Evolutionary conservation across 768 basidiomycete genomes (phyloP), one percentile per base, ranked within the genome.

Genomic region (Trametes coccinea): DNA sequence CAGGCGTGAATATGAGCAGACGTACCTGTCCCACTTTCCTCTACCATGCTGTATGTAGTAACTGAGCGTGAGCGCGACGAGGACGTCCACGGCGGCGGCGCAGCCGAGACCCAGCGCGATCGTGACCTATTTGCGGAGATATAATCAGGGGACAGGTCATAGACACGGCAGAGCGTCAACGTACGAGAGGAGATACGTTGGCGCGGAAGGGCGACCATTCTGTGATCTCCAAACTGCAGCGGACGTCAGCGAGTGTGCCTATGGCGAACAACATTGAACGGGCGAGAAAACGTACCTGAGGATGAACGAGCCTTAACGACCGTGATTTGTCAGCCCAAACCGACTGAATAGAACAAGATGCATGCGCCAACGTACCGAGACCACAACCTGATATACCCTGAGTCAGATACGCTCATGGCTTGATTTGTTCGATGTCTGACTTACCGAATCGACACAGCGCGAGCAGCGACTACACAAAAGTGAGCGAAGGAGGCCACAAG

Each of bases 51-150:
- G 46, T 17, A 48, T 47, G 51, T 40, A 47, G 45, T 53, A 60
- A 27, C 43, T 31, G 16, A 53, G 43, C 5, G 52, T 41, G 13
- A 60, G 22, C 34, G 51, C 31, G 27, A 60, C 51, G 45, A 60
- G 33, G 10, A 60, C 43, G 52, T 60, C 59, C 17, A 53, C 59
- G n/a, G 51, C 59, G 5, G 59, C 17, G 13, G 59, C 59, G 27
- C 59, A 60, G 33, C 51, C 59, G 22, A 60, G 59, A 4, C 59
- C 59, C 14, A 60, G 43, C 2, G 59, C 45, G 44, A 60, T 47
- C 8, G 59, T 60, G 22, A 53, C 58, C 58, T 58, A 7, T 10
- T 27, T 9, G n/a, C 2, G n/a, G 11, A n/a, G 56, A 17, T 7
- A 10, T 22, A n/a, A 30, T 30, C 27, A 13, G 47, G 22, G 22